phyloP scores from a whole-genome alignment of 805 yeast species.

The Lachancea kluyveri region DNA sequence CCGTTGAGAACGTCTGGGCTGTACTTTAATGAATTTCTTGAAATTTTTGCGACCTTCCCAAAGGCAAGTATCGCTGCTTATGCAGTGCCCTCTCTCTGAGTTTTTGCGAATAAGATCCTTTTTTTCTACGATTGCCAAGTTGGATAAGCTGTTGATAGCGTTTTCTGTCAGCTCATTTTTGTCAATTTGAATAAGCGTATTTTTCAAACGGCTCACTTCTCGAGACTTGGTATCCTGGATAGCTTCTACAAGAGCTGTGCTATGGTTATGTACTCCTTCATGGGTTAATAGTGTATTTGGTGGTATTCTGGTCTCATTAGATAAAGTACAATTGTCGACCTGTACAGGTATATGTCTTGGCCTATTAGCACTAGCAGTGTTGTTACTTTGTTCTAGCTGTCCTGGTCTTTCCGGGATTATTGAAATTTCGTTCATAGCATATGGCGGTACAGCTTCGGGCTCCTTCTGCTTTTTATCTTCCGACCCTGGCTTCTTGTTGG shows the following conservation, averaged over 20 bases:
- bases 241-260: conserved; percentile 30
- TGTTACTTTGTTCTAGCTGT: too few relatives aligned
- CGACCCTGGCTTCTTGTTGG: too few relatives aligned
- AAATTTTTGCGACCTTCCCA: conserved; percentile 35
- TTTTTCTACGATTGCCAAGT: conserved; percentile 22
- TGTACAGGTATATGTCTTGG: too few relatives aligned
- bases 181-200: conserved; percentile 22
- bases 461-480: too few relatives aligned
- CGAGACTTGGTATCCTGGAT: conserved; percentile 27
- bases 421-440: too few relatives aligned
- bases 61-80: conserved; percentile 7
- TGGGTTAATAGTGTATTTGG: too few relatives aligned
- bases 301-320: too few relatives aligned
- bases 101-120: conserved; percentile 4
- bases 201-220: conserved; percentile 24
- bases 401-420: too few relatives aligned
- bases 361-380: too few relatives aligned
- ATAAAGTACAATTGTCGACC: too few relatives aligned
- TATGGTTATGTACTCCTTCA: too few relatives aligned
- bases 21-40: conserved; percentile 33
- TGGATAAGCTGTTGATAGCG: conserved; percentile 27
- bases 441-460: too few relatives aligned
- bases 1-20: conserved; percentile 14
- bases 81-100: background rate
- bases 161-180: conserved; percentile 26